phyloP scores from a whole-genome alignment of 106 monocot genomes.

The Dioscorea dumetorum region DNA sequence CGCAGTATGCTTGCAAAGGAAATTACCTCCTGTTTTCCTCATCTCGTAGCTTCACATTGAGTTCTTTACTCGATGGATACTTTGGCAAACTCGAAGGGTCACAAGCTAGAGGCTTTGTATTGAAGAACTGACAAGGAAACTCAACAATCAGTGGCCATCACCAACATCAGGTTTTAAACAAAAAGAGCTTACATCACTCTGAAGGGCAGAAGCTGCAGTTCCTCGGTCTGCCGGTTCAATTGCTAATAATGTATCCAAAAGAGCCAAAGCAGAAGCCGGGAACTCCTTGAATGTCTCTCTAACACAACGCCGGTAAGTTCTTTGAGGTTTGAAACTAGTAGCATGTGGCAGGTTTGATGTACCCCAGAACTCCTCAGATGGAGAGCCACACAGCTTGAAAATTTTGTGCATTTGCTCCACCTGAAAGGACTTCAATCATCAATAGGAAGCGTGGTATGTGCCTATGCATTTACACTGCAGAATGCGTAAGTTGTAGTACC shows the following conservation, averaged over 20 bases:
- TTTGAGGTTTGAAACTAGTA: constrained; percentile 52
- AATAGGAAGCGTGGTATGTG: background rate
- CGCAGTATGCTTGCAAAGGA: background rate
- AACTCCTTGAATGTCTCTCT: constrained; percentile 40
- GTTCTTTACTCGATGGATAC: constrained; percentile 63
- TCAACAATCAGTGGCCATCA: background rate
- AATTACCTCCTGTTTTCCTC: constrained; percentile 36
- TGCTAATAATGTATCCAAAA: constrained; percentile 40
- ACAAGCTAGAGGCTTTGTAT: constrained; percentile 50
- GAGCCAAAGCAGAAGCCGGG: constrained; percentile 37
- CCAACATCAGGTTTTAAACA: background rate
- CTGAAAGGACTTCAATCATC: constrained; percentile 10
- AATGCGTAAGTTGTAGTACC: constrained; percentile 14
- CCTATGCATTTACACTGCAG: no score
- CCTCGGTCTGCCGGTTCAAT: constrained; percentile 45
- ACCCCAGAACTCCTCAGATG: constrained; percentile 52
- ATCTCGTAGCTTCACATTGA: constrained; percentile 41
- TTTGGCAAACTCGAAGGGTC: constrained; percentile 61
- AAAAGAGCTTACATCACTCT: constrained; percentile 28
- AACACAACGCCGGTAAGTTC: constrained; percentile 35
- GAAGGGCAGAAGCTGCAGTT: constrained; percentile 40
- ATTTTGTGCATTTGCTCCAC: constrained; percentile 70
- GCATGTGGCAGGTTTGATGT: constrained; percentile 41
- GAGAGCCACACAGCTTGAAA: constrained; percentile 65
- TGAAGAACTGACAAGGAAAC: constrained; percentile 52